Evolutionary conservation across 805 yeast species (phyloP).

Genomic region (Hanseniaspora guilliermondii): DNA sequence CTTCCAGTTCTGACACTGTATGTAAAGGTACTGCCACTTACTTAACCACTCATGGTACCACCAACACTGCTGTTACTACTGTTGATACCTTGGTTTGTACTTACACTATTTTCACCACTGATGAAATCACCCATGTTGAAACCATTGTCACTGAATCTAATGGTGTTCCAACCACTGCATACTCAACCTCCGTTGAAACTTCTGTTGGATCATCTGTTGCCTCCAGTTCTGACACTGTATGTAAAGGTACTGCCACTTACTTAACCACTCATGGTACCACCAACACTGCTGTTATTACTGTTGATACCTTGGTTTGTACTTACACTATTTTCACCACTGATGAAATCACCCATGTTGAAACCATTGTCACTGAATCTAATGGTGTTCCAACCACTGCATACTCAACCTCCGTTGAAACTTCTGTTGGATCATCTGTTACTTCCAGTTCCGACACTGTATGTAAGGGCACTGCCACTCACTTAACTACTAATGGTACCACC

Average conservation of each 20-base stretch:
- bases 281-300: background rate
- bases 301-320: background rate
- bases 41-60: background rate
- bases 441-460: background rate
- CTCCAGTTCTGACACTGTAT: background rate
- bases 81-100: too few relatives aligned
- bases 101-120: background rate
- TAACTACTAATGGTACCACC: too few relatives aligned
- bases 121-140: background rate
- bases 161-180: background rate
- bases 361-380: constrained; percentile 3
- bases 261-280: too few relatives aligned
- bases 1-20: too few relatives aligned
- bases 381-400: background rate
- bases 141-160: constrained; percentile 1
- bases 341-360: background rate
- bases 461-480: background rate
- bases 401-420: background rate
- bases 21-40: too few relatives aligned
- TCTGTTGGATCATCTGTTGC: background rate
- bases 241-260: too few relatives aligned
- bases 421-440: background rate
- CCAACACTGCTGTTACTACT: too few relatives aligned
- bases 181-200: background rate
- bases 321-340: background rate